Base-by-base conservation (phyloP, 805 yeast species). In the Ogataea populi-albae region DNA sequence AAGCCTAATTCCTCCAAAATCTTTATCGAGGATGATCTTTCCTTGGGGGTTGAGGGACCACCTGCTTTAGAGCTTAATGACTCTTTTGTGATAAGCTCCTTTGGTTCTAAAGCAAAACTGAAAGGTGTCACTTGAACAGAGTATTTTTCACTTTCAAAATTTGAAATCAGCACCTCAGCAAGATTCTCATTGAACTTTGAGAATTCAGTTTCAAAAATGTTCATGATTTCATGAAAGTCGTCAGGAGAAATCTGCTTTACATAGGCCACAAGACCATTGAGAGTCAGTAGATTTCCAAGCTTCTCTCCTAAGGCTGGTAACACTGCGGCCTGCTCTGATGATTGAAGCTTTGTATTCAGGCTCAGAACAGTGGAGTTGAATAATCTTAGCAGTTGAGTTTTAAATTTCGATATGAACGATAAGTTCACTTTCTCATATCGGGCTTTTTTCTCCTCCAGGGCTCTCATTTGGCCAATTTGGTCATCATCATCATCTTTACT, bases 391-490 rank as follows among this genome's bases (percentile, higher is more conserved):
- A 35, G 47, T 35, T 26, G 63, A 16, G 53, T 57, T 19, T 59
- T 62, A 35, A 83, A 68, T 21, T 70, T 64, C 3, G 49, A 38
- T 10, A 76, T 55, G 50, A 87, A 84, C 4, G 64, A 59, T 2
- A 54, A 48, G 1, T 82, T 68, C 1, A 78, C 78, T 15, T 61
- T 54, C 47, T 80, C 86, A 52, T 82, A 85, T 4, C 66, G 69
- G 11, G 66, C 62, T 39, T 77, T 71, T 50, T 82, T 79, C 49
- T 85, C 87, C 41, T 69, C 70, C 40, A 86, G 65, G 0, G 94
- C 94, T 38, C 70, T 68, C 86, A 87, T 82, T 14, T 73, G 70
- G 24, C 79, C 77, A 40, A 82, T 55, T 36, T 67, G 68, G 38
- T 68, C 68, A 30, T 62, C 52, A 8, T 65, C 69, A 15, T 60